Conservation (phyloP, 805 yeast species). For the Schizosaccharomyces cryophilus region DNA sequence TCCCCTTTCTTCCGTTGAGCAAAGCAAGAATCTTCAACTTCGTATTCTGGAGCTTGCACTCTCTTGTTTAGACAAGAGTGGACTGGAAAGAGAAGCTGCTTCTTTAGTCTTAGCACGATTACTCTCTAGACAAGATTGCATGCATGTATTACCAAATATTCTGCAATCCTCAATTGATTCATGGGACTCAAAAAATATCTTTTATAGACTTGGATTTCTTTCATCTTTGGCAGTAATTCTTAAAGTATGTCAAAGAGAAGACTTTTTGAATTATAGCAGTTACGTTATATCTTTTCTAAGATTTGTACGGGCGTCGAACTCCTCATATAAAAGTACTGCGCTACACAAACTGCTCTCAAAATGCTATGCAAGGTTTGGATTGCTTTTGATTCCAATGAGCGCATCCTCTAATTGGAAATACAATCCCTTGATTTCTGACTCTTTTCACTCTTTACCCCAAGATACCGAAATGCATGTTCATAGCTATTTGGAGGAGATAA, state of each 20-base stretch:
- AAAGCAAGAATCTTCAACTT: not conserved
- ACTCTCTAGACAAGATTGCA: not conserved
- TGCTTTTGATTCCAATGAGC: not conserved
- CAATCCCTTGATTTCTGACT: too few species aligned
- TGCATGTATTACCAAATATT: not conserved
- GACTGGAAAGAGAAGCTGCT: not conserved
- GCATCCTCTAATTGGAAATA: not conserved
- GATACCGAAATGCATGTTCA: constrained; percentile 12
- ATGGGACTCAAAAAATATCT: not conserved
- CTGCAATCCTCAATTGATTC: not conserved
- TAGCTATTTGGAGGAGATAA: constrained; percentile 22
- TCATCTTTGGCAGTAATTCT: not conserved
- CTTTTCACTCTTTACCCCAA: not conserved
- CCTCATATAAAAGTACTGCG: not conserved
- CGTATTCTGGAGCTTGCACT: not conserved
- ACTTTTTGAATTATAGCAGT: not conserved
- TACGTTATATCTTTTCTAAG: not conserved
- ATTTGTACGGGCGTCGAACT: not conserved
- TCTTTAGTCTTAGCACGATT: not conserved
- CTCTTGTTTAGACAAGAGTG: not conserved
- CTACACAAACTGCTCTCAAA: not conserved
- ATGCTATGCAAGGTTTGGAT: not conserved
- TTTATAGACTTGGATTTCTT: not conserved
- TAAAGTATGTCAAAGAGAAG: not conserved
- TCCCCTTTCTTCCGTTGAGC: not conserved